Base-by-base conservation (phyloP, 352 stramenopile genomes). In the Sclerospora graminicola region DNA sequence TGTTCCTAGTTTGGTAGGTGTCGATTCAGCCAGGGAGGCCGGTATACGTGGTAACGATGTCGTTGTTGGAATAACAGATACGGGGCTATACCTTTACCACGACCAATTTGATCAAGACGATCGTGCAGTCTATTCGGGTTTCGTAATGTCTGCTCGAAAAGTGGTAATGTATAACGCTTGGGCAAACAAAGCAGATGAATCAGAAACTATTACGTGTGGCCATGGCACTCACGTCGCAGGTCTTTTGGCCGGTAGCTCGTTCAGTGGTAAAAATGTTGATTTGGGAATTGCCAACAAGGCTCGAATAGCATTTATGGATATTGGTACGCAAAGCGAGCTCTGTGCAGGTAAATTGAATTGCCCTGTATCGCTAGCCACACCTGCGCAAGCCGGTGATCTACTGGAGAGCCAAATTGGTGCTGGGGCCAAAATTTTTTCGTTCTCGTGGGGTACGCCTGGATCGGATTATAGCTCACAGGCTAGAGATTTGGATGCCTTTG, bases 221-320 rank as follows among this genome's bases (percentile, higher is more conserved):
- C 86, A 96, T 48, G 86, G 86, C 4, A 96, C 86, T 2, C 86
- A 96, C 45, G 83, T 95, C 11, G 56, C 78, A 1, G 86, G 86
- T 0, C 78, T 93, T 5, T 41, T 90, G 2, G 76, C 71, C 7
- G 86, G 86, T 3, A 86, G 68, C 15, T 90, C 79, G 26, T 81
- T 66, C 23, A 90, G 69, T 26, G 66, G 66, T 8, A 55, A 70
- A 27, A 34, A 67, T n/a, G 19, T 49, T 5, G 47, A 86, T 41
- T 41, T 90, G 8, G 85, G 84, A 8, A 84, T 91, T 35, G 84
- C 84, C 0, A 60, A 75, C 37, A 69, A 62, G 9, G 60, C 85
- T 8, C 87, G 86, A 34, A 78, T 95, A 52, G 82, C 85, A n/a
- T 93, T 96, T 48, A 94, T 95, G 71, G 85, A 96, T 42, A 89